These are phyloP conservation scores for Heritiera littoralis DNA, from an alignment of 345 rosid genomes.

Conservation along the genomic window DNA sequence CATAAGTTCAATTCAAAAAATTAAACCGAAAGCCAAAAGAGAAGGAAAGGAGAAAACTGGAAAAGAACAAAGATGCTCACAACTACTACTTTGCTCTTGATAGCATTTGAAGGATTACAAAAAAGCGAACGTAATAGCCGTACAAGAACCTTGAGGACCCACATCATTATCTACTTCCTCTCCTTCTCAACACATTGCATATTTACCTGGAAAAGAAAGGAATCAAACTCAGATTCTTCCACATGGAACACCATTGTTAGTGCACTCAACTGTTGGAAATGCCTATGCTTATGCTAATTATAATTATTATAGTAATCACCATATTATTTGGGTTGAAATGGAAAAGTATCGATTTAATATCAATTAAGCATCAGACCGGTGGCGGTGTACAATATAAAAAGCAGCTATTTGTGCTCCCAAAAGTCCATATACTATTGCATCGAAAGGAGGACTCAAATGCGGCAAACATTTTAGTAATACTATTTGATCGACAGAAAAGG, in stretches of 20 bases:
- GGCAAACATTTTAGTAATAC: background rate
- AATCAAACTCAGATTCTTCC: background rate
- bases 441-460: background rate
- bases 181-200: slow-evolving; percentile 4
- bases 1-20: slow-evolving; percentile 24
- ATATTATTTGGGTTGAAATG: background rate
- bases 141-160: slow-evolving; percentile 13
- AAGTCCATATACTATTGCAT: slow-evolving; percentile 1
- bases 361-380: background rate
- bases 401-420: slow-evolving; percentile 5
- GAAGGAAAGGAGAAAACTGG: background rate
- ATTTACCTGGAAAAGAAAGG: slow-evolving; percentile 16
- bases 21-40: slow-evolving; percentile 24
- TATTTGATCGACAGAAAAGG: background rate
- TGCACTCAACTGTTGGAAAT: slow-evolving; percentile 16
- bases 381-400: background rate
- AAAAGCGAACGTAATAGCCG: background rate
- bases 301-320: background rate
- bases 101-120: slow-evolving; percentile 3
- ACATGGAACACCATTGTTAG: slow-evolving; percentile 17
- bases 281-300: background rate
- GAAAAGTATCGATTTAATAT: background rate
- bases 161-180: slow-evolving; percentile 11
- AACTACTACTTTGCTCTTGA: background rate
- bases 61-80: slow-evolving; percentile 10